Percentiles rank a stretch among this genome's conserved stretches.
Conservation (phyloP, 2,329 filamentous ascomycete genomes). For the Aspergillus proliferans region DNA sequence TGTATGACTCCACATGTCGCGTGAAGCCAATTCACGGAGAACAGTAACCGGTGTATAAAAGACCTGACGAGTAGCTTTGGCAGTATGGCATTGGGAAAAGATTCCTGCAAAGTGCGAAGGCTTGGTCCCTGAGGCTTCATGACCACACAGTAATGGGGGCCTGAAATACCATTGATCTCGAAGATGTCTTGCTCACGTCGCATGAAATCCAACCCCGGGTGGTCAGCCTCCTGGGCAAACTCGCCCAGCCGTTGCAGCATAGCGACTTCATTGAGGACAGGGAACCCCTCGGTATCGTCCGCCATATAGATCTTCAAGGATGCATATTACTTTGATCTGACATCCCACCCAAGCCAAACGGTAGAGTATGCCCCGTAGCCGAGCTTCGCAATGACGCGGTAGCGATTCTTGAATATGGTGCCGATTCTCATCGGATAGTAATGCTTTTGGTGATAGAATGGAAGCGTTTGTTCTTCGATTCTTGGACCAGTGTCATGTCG, state of each 20-base stretch:
- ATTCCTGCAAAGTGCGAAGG: slow-evolving; percentile 15
- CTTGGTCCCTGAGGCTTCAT: slow-evolving; percentile 19
- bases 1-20: too few species aligned
- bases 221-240: slow-evolving; percentile 6
- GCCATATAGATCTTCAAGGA: slow-evolving; percentile 15
- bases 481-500: too few species aligned
- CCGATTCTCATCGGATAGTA: slow-evolving; percentile 20
- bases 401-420: slow-evolving; percentile 13
- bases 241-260: slow-evolving; percentile 13
- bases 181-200: slow-evolving; percentile 20
- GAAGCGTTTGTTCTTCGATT: slow-evolving; percentile 5
- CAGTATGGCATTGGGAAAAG: slow-evolving; percentile 14
- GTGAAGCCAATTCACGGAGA: too few species aligned
- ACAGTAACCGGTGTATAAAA: too few species aligned
- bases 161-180: slow-evolving; percentile 9
- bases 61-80: not conserved
- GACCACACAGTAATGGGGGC: slow-evolving; percentile 20
- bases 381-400: slow-evolving; percentile 18
- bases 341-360: slow-evolving; percentile 19
- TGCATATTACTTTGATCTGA: slow-evolving; percentile 11
- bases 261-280: slow-evolving; percentile 16
- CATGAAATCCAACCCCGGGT: slow-evolving; percentile 14
- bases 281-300: slow-evolving; percentile 8
- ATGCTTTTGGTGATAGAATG: slow-evolving; percentile 12
- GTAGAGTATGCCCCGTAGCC: slow-evolving; percentile 21